phyloP scores from a whole-genome alignment of 495 filamentous ascomycete species.

The Darksidea phi region DNA sequence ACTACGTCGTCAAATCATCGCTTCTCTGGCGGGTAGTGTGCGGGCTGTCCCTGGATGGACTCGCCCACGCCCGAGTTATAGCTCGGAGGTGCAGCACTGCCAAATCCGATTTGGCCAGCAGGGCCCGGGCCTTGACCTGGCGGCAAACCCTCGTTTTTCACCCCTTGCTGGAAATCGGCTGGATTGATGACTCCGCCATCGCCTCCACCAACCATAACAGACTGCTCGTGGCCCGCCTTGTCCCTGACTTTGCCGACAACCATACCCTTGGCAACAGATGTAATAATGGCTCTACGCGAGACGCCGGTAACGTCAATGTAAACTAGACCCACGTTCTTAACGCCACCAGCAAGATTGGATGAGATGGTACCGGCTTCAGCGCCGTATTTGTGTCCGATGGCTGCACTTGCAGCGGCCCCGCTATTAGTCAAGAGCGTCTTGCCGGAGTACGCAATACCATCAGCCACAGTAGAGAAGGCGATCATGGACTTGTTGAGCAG shows the following conservation, averaged over 20 bases:
- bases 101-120: slow-evolving; percentile 37
- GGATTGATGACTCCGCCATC: slow-evolving; percentile 59
- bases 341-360: slow-evolving; percentile 70
- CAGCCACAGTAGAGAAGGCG: slow-evolving; percentile 91
- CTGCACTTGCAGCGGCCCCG: slow-evolving; percentile 70
- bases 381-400: slow-evolving; percentile 83
- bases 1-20: slow-evolving; percentile 11
- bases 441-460: slow-evolving; percentile 85
- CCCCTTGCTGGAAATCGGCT: slow-evolving; percentile 30
- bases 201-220: slow-evolving; percentile 78
- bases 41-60: slow-evolving; percentile 28
- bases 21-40: slow-evolving; percentile 31
- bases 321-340: slow-evolving; percentile 95
- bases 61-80: slow-evolving; percentile 38
- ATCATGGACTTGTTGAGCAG: slow-evolving; percentile 93
- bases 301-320: slow-evolving; percentile 96
- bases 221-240: slow-evolving; percentile 58
- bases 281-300: slow-evolving; percentile 81
- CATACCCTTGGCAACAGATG: slow-evolving; percentile 96
- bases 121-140: slow-evolving; percentile 20
- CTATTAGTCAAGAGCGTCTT: slow-evolving; percentile 70
- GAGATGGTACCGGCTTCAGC: slow-evolving; percentile 76
- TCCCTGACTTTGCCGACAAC: slow-evolving; percentile 76
- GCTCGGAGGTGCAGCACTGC: slow-evolving; percentile 35
- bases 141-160: slow-evolving; percentile 25